These are phyloP conservation scores for Xylaria sp. DNA, from an alignment of 495 filamentous ascomycete species.

Conservation along the genomic window DNA sequence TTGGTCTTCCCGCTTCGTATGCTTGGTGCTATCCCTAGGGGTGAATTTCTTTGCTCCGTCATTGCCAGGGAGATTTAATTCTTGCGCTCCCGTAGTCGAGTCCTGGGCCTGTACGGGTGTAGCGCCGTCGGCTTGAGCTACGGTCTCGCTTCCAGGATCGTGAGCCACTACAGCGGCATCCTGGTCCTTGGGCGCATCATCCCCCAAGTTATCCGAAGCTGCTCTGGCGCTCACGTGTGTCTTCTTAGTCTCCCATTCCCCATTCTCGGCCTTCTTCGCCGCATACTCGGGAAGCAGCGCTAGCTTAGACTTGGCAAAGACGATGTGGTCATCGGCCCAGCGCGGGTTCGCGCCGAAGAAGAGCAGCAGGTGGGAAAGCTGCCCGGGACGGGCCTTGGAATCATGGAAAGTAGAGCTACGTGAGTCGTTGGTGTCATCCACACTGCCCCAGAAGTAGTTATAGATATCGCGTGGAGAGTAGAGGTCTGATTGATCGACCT, in stretches of 20 bases:
- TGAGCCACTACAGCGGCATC: not conserved
- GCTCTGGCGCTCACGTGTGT: not conserved
- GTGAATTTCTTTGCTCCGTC: not conserved
- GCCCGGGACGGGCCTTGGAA: conserved; percentile 18
- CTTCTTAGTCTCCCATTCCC: conserved; percentile 28
- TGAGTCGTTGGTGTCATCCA: not conserved
- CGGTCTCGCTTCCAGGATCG: not conserved
- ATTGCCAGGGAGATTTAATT: not conserved
- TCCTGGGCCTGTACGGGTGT: too few relatives aligned
- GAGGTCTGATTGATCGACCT: conserved; percentile 6
- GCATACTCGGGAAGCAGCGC: conserved; percentile 34
- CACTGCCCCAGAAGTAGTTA: conserved; percentile 25
- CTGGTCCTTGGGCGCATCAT: conserved; percentile 21
- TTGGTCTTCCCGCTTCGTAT: not conserved
- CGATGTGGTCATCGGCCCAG: conserved; percentile 34
- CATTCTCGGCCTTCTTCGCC: conserved; percentile 34
- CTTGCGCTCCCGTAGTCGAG: not conserved
- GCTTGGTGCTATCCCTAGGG: not conserved
- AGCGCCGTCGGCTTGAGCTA: not conserved
- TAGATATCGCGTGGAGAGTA: conserved; percentile 24
- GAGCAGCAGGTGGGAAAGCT: conserved; percentile 33
- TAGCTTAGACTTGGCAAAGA: conserved; percentile 37
- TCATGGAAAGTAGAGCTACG: conserved; percentile 30
- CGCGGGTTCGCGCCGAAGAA: conserved; percentile 31
- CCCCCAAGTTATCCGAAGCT: conserved; percentile 3